Evolutionary conservation across 169 alveolate species (phyloP).

Genomic region (Eimeria maxima): DNA sequence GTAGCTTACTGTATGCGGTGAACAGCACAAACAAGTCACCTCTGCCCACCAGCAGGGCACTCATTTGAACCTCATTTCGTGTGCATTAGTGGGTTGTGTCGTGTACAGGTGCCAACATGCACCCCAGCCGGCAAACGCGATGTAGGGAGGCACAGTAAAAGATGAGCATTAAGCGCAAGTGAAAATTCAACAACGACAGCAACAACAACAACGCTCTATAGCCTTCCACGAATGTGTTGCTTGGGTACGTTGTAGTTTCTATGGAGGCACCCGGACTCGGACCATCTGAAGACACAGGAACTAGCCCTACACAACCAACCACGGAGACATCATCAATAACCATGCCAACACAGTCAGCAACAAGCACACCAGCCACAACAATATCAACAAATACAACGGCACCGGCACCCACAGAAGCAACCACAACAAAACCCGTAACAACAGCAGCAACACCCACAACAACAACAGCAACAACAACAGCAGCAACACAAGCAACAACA

Average conservation of each 20-base stretch:
- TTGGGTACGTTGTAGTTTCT: neutral
- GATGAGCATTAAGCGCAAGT: neutral
- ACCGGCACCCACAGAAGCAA: neutral
- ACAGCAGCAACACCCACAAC: neutral
- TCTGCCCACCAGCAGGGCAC: too few relatives aligned
- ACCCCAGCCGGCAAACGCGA: neutral
- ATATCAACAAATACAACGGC: neutral
- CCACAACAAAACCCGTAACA: neutral
- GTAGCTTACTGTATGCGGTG: neutral
- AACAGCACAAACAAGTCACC: neutral
- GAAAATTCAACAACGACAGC: neutral
- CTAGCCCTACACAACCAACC: neutral
- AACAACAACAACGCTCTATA: neutral
- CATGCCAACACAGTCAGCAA: neutral
- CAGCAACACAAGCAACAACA: neutral
- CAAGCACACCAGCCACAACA: neutral
- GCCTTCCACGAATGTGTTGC: neutral
- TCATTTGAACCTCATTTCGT: too few relatives aligned
- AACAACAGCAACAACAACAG: neutral
- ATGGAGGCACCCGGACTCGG: neutral
- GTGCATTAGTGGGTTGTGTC: neutral
- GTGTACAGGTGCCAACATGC: neutral
- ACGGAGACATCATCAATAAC: neutral
- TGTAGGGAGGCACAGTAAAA: neutral
- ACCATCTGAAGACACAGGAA: neutral